Conservation (phyloP, 2,329 filamentous ascomycete genomes). For the Xylariaceae sp. region DNA sequence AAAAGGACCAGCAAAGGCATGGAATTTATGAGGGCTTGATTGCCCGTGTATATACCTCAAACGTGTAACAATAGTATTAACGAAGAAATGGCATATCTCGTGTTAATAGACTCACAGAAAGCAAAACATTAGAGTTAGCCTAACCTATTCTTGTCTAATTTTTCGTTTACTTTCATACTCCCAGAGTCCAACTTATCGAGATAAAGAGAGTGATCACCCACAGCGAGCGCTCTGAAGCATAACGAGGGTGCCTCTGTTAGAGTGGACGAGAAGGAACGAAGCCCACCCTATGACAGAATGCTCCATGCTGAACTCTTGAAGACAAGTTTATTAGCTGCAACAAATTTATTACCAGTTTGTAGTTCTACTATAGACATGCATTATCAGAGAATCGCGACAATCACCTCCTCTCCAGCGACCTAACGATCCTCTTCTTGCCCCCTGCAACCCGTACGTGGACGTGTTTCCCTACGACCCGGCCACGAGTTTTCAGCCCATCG, state of each 20-base stretch:
- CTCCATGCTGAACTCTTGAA: no score
- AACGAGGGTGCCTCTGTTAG: no score
- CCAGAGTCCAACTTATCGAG: no score
- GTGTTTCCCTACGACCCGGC: slow-evolving; percentile 13
- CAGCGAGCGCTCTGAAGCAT: no score
- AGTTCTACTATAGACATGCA: no score
- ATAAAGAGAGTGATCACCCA: no score
- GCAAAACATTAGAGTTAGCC: not conserved
- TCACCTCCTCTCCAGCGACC: not conserved
- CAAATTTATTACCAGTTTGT: not conserved
- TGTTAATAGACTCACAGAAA: slow-evolving; percentile 9
- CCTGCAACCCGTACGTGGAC: slow-evolving; percentile 21
- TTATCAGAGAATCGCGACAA: no score
- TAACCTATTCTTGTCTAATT: no score
- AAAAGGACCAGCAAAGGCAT: not conserved
- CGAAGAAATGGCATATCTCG: slow-evolving; percentile 19
- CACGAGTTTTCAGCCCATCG: slow-evolving; percentile 4
- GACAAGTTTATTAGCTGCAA: no score
- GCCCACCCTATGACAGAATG: no score
- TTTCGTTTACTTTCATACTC: no score
- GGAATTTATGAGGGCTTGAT: not conserved
- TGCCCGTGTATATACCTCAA: slow-evolving; percentile 21
- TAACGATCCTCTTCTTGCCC: slow-evolving; percentile 17
- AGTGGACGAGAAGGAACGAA: no score
- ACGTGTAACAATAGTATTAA: slow-evolving; percentile 26